Conservation (phyloP, 2,329 filamentous ascomycete genomes). For the Fusarium foetens region DNA sequence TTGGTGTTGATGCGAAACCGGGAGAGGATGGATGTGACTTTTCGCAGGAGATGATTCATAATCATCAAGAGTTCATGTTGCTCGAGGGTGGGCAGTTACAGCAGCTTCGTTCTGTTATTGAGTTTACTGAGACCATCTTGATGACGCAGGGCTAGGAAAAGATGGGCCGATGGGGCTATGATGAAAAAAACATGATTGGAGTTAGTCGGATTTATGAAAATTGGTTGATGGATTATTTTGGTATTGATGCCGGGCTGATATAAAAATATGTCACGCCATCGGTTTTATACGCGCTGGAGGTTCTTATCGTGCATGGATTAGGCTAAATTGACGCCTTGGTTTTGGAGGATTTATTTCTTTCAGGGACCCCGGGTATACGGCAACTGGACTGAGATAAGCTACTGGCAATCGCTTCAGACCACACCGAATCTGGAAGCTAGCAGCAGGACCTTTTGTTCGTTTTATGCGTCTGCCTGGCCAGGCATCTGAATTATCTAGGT, state of each 20-base stretch:
- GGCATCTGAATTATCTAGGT: neutral
- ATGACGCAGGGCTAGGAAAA: neutral
- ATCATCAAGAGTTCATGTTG: conserved; percentile 32
- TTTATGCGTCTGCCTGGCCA: neutral
- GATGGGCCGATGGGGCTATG: accelerated
- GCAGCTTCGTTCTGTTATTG: conserved; percentile 12
- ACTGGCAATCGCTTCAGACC: neutral
- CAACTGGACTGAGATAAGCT: neutral
- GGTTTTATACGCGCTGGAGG: no score
- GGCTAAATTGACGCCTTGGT: neutral
- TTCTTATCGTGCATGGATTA: neutral
- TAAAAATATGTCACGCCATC: accelerated
- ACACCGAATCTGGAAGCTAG: neutral
- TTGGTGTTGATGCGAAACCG: conserved; percentile 3
- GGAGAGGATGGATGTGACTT: neutral
- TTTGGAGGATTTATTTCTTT: neutral
- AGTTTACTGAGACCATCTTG: conserved; percentile 29
- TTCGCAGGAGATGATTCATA: conserved; percentile 17
- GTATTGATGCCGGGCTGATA: accelerated
- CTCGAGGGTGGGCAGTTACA: conserved; percentile 17
- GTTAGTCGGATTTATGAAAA: neutral
- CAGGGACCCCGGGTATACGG: neutral
- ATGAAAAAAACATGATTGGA: neutral
- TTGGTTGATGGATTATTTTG: neutral
- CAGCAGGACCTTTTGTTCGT: neutral